A percentile compares a stretch with the other conserved stretches of the same genome.
These are phyloP conservation scores for Limnomonas spitsbergensis DNA, from an alignment of 139 green algal species.

Conservation along the genomic window DNA sequence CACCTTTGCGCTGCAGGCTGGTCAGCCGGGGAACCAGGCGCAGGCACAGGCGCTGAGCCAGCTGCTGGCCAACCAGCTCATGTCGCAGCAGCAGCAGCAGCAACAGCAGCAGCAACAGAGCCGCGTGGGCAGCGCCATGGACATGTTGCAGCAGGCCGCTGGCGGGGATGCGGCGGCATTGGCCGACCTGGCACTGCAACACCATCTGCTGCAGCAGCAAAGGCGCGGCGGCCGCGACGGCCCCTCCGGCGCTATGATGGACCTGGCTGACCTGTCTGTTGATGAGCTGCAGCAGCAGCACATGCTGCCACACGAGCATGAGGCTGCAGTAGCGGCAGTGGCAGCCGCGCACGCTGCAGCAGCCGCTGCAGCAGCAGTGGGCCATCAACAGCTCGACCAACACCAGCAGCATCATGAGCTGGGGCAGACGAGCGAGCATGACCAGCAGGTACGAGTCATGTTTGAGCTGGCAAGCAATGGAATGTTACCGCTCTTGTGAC, in stretches of 20 bases:
- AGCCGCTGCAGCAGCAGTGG: background rate
- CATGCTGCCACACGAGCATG: background rate
- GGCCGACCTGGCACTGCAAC: background rate
- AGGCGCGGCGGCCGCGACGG: background rate
- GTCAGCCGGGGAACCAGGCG: background rate
- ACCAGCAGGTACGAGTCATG: background rate
- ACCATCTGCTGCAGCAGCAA: conserved; percentile 4
- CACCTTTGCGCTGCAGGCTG: background rate
- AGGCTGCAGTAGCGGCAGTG: background rate
- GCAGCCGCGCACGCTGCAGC: background rate
- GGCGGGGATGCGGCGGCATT: background rate
- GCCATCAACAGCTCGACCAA: background rate
- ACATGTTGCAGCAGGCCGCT: background rate
- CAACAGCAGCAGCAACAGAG: background rate
- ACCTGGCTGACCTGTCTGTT: background rate
- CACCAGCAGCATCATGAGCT: background rate
- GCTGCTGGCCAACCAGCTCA: background rate
- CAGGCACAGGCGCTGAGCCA: background rate
- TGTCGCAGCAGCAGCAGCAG: background rate
- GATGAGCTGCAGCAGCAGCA: background rate
- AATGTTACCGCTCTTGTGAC: no score
- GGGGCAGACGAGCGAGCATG: background rate
- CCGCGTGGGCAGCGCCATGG: background rate
- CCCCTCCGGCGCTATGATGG: background rate
- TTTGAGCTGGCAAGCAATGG: no score